Percentiles rank a stretch among this genome's conserved stretches.
Conservation (phyloP, 495 filamentous ascomycete species). For the Sordaria brevicollis region DNA sequence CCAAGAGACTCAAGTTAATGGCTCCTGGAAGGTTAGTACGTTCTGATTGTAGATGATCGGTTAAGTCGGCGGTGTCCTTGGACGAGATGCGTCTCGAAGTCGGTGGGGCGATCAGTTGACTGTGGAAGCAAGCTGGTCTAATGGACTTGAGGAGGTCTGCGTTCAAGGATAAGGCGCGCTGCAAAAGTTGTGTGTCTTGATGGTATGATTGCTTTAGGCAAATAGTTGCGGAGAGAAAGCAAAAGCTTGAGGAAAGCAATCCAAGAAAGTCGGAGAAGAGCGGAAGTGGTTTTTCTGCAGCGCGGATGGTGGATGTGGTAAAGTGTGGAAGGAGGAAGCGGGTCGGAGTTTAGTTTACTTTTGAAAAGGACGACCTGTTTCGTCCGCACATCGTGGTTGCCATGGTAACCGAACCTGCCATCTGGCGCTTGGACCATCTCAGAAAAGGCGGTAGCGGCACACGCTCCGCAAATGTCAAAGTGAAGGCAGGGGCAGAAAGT, state of each 20-base stretch:
- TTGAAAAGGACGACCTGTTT: neutral
- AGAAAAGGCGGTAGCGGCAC: neutral
- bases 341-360: neutral
- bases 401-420: neutral
- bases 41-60: constrained; percentile 37
- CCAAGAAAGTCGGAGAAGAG: constrained; percentile 6
- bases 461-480: neutral
- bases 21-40: constrained; percentile 50
- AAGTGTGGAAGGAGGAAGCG: constrained; percentile 4
- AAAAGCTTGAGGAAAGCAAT: constrained; percentile 22
- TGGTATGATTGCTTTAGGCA: constrained; percentile 7
- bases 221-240: constrained; percentile 10
- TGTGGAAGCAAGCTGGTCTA: constrained; percentile 32
- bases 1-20: constrained; percentile 58
- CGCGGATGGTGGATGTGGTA: neutral
- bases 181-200: constrained; percentile 2
- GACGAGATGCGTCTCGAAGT: constrained; percentile 24
- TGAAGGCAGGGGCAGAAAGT: neutral
- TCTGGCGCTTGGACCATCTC: neutral
- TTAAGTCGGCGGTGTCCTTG: constrained; percentile 36
- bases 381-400: neutral
- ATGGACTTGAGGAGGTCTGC: constrained; percentile 25
- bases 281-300: neutral
- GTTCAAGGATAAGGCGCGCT: constrained; percentile 12
- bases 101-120: constrained; percentile 38